Conservation (phyloP, 2,329 filamentous ascomycete species). For the Fusarium sp. region DNA sequence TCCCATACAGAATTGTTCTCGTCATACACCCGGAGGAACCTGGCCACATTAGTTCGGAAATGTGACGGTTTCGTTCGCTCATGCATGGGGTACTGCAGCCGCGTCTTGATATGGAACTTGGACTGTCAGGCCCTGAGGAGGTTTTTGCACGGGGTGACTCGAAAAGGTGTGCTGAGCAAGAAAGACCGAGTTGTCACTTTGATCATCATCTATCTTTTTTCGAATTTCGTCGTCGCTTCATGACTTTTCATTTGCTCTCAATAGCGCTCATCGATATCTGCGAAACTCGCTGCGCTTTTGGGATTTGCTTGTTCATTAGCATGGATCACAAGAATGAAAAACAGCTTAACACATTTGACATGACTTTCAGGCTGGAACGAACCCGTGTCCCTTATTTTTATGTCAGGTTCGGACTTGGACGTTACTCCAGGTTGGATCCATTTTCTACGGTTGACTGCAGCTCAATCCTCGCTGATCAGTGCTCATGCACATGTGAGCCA, state of each 20-base stretch:
- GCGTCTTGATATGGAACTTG: constrained; percentile 18
- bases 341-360: background rate
- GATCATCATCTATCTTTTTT: constrained; percentile 1
- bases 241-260: background rate
- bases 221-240: constrained; percentile 2
- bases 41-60: constrained; percentile 10
- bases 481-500: constrained; percentile 24
- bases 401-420: constrained; percentile 5
- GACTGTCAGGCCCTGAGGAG: constrained; percentile 8
- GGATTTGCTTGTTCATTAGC: background rate
- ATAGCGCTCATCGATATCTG: constrained; percentile 3
- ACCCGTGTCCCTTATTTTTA: constrained; percentile 2
- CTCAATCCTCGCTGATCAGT: constrained; percentile 29
- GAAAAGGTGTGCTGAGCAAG: constrained; percentile 4
- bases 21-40: constrained; percentile 17
- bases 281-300: constrained; percentile 1
- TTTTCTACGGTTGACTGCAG: constrained; percentile 25
- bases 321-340: background rate
- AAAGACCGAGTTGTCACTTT: constrained; percentile 13
- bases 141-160: background rate
- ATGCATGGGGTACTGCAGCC: constrained; percentile 35
- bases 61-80: constrained; percentile 31
- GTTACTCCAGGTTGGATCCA: constrained; percentile 1
- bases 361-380: background rate
- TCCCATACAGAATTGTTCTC: constrained; percentile 4